A percentile compares a stretch with the other conserved stretches of the same genome.
These are phyloP conservation scores for Astrephomene gubernaculifera DNA, from an alignment of 139 green algal genomes.

Conservation along the genomic window DNA sequence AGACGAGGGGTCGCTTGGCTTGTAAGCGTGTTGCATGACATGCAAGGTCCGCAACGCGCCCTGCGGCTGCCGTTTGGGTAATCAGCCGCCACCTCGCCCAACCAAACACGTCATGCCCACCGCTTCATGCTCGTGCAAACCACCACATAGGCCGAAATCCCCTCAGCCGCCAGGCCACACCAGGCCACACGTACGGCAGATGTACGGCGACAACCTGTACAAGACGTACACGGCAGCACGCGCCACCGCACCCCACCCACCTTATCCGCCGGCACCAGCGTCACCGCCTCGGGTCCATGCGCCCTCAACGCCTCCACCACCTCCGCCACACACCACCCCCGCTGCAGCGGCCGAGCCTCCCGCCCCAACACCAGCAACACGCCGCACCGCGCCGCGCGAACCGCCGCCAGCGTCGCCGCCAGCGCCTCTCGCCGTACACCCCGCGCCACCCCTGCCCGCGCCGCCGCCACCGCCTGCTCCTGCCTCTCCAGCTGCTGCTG, in stretches of 20 bases:
- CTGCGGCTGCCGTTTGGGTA: too few relatives aligned
- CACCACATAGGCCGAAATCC: neutral
- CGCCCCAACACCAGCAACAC: conserved; percentile 33
- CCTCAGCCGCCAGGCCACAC: too few relatives aligned
- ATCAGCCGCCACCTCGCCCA: too few relatives aligned
- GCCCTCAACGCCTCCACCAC: conserved; percentile 5
- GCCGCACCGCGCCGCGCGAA: conserved; percentile 8
- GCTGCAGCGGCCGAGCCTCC: conserved; percentile 9
- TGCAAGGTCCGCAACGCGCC: too few relatives aligned
- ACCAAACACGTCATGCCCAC: too few relatives aligned
- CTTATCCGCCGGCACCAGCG: conserved; percentile 8
- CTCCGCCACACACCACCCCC: conserved; percentile 24
- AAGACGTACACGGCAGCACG: too few relatives aligned
- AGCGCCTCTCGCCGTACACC: neutral
- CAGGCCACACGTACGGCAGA: too few relatives aligned
- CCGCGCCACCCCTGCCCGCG: neutral
- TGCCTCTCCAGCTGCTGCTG: neutral
- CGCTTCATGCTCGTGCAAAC: too few relatives aligned
- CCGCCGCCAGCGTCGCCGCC: conserved; percentile 6
- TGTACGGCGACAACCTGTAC: too few relatives aligned
- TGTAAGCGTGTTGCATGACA: neutral
- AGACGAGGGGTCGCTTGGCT: neutral
- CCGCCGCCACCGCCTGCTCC: neutral
- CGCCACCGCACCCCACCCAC: neutral
- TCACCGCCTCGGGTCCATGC: conserved; percentile 22